phyloP scores from a whole-genome alignment of 495 filamentous ascomycete species.

The Chaetomium tenue region DNA sequence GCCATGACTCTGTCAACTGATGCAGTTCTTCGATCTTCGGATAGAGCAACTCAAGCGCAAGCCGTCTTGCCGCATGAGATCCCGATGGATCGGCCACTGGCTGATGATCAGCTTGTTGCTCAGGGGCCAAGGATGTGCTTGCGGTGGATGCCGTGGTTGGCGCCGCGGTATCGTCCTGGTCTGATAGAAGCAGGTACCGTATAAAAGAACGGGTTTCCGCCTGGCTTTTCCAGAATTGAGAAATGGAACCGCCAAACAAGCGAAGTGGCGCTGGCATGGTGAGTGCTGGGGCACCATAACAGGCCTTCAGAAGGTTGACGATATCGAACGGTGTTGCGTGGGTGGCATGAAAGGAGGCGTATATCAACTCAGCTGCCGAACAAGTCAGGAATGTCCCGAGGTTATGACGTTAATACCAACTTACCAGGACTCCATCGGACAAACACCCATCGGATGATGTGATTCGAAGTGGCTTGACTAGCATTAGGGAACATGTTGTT shows the following conservation, averaged over 20 bases:
- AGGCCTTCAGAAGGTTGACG: constrained; percentile 47
- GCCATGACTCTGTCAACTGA: constrained; percentile 45
- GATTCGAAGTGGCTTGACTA: constrained; percentile 60
- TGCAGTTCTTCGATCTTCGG: constrained; percentile 48
- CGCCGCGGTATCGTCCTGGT: constrained; percentile 19
- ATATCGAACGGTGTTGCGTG: constrained; percentile 46
- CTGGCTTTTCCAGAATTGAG: constrained; percentile 36
- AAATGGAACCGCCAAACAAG: constrained; percentile 42
- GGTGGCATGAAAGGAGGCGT: constrained; percentile 41
- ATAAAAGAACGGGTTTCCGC: constrained; percentile 29
- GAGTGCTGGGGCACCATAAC: constrained; percentile 39
- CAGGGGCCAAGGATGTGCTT: constrained; percentile 4
- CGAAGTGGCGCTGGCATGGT: constrained; percentile 29
- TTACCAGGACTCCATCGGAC: constrained; percentile 74
- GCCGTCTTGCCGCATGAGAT: constrained; percentile 44
- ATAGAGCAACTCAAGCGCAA: constrained; percentile 50
- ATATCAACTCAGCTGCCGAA: constrained; percentile 38
- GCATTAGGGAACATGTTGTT: constrained; percentile 63
- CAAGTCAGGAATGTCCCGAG: constrained; percentile 1
- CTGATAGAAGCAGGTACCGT: constrained; percentile 45
- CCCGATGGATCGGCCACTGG: constrained; percentile 37
- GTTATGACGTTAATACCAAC: not conserved
- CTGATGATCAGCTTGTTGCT: constrained; percentile 11
- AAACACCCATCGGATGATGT: constrained; percentile 76
- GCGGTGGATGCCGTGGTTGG: not conserved